A percentile compares a stretch with the other conserved stretches of the same genome.
phyloP scores from a whole-genome alignment of 2,329 filamentous ascomycete genomes.

The Diaporthe citriasiana region DNA sequence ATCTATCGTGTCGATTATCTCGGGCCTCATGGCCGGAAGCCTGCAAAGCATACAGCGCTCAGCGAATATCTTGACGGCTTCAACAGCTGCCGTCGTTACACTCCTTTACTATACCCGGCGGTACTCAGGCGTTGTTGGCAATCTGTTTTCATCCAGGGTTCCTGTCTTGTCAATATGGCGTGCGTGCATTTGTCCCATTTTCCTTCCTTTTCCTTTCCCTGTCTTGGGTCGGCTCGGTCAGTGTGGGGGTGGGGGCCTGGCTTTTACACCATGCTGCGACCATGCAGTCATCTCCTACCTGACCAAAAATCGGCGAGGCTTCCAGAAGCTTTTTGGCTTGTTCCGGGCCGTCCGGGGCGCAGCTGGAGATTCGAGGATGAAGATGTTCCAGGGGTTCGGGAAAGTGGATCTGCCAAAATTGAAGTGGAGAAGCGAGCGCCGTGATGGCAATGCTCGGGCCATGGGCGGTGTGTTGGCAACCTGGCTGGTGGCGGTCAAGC shows the following conservation, averaged over 20 bases:
- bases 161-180: conserved; percentile 36
- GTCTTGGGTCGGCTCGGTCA: conserved; percentile 33
- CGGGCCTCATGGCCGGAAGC: conserved; percentile 1
- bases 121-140: conserved; percentile 38
- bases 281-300: conserved; percentile 12
- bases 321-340: conserved; percentile 30
- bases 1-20: conserved; percentile 25
- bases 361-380: conserved; percentile 38
- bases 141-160: conserved; percentile 36
- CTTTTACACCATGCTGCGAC: conserved; percentile 31
- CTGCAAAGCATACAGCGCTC: conserved; percentile 26
- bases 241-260: conserved; percentile 36
- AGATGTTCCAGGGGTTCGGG: conserved; percentile 36
- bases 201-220: conserved; percentile 15
- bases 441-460: conserved; percentile 35
- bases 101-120: conserved; percentile 41
- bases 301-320: conserved; percentile 34
- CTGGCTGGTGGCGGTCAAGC: conserved; percentile 38
- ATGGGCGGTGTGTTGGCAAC: conserved; percentile 39
- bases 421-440: conserved; percentile 38
- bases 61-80: conserved; percentile 30
- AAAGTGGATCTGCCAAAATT: conserved; percentile 42
- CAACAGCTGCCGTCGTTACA: conserved; percentile 38
- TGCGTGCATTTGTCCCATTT: conserved; percentile 35
- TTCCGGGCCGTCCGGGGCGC: conserved; percentile 34